Evolutionary conservation across 495 filamentous ascomycete genomes (phyloP).

Genomic region (Aspergillus mulundensis): DNA sequence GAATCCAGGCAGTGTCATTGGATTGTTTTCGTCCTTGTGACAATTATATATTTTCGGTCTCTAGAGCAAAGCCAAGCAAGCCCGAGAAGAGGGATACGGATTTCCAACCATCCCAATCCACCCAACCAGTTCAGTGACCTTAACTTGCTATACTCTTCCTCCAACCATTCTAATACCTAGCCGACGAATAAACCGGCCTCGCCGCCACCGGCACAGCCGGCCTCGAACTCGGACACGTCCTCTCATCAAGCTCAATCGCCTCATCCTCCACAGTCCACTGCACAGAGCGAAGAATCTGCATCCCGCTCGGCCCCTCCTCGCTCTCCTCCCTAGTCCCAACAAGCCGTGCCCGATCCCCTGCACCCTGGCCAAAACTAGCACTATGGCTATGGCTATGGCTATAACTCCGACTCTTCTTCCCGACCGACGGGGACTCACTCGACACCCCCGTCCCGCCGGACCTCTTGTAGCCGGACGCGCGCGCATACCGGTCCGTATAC

Average conservation of each 20-base stretch:
- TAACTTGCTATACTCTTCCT: too few species aligned
- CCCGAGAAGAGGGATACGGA: too few species aligned
- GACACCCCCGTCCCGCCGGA: background rate
- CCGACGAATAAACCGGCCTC: background rate
- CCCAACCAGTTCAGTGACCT: too few species aligned
- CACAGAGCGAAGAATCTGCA: background rate
- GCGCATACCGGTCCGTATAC: slow-evolving; percentile 19
- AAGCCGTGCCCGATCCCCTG: background rate
- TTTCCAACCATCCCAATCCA: too few species aligned
- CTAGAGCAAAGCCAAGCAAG: too few species aligned
- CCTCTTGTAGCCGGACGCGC: background rate
- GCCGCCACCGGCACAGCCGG: background rate
- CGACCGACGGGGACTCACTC: background rate
- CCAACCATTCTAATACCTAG: background rate
- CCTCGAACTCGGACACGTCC: background rate
- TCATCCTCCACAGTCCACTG: background rate
- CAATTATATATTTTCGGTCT: too few species aligned
- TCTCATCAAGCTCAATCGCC: background rate
- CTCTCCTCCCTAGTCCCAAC: background rate
- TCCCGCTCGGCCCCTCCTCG: background rate
- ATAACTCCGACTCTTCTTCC: background rate
- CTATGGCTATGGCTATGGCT: background rate
- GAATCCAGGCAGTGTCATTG: too few species aligned
- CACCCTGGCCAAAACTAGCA: background rate
- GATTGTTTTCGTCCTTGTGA: too few species aligned